Base-by-base conservation (phyloP, 148 eudicot genomes). In the Chenopodium album region DNA sequence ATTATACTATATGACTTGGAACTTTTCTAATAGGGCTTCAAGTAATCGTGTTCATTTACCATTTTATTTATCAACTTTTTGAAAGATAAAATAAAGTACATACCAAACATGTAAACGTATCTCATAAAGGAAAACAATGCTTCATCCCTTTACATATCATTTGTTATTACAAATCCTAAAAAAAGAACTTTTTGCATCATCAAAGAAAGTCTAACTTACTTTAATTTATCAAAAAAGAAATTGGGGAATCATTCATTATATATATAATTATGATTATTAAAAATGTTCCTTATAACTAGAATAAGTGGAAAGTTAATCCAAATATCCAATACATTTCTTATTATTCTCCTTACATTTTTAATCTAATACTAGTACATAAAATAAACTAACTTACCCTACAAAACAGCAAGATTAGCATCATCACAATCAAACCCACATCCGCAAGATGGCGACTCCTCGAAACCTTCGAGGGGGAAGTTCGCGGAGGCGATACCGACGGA, bases 401-500 rank as follows among this genome's bases (percentile, higher is more conserved):
- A 71, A n/a, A 29, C n/a, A 29, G 7, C 71, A 19, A 14, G 22
- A 31, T 20, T 8, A 50, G 1, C 78, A 83, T 28, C 48, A 65
- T 12, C 75, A 28, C 94, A 91, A 69, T 88, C 81, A 47, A 89
- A 88, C 29, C 94, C 92, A 67, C 92, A 90, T 0, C 94, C 94
- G 76, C 94, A 91, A 64, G 80, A 82, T 1, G 92, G 92, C 7
- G 86, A 87, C 66, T 83, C 90, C 7, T 77, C 82, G 44, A 90
- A 90, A 7, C 86, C 87, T 12, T 84, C 78, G 28, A 90, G 44
- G 0, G 85, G 83, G n/a, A 90, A 90, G 50, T 67, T 80, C 22
- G 92, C 91, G 3, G 92, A 92, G 66, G 82, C 75, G 23, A 92
- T 65, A 2, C 94, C 94, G 20, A 90, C 91, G 1, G 92, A 90